These are phyloP conservation scores for Pythium folliculosum DNA, from an alignment of 352 stramenopile genomes.

Conservation along the genomic window DNA sequence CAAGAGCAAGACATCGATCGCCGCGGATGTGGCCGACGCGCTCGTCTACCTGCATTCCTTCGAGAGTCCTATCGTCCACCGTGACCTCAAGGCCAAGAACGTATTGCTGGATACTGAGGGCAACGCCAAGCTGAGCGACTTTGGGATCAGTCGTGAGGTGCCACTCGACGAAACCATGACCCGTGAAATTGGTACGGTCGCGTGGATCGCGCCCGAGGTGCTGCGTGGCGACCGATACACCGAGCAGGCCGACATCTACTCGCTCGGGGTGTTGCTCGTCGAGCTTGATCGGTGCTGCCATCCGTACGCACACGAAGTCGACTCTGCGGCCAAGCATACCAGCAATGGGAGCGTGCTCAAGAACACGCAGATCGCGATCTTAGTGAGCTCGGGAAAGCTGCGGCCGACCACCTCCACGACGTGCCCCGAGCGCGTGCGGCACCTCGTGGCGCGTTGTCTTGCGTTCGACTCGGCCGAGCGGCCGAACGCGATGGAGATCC, in stretches of 20 bases:
- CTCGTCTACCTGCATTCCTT: constrained; percentile 31
- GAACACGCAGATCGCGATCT: constrained; percentile 29
- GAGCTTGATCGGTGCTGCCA: constrained; percentile 29
- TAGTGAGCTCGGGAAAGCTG: constrained; percentile 27
- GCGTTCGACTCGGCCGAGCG: constrained; percentile 13
- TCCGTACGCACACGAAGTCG: constrained; percentile 12
- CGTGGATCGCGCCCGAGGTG: constrained; percentile 35
- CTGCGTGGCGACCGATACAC: constrained; percentile 32
- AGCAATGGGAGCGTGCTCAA: neutral
- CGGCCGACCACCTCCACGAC: constrained; percentile 12
- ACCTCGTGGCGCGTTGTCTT: constrained; percentile 24
- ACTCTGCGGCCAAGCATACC: too few relatives aligned
- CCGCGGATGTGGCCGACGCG: constrained; percentile 22
- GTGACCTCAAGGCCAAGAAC: constrained; percentile 12
- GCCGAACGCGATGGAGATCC: neutral
- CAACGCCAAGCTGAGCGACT: constrained; percentile 26
- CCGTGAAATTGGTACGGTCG: constrained; percentile 26
- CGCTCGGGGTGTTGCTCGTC: constrained; percentile 31
- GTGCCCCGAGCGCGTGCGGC: constrained; percentile 15
- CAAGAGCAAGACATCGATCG: constrained; percentile 15
- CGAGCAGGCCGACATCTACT: constrained; percentile 40
- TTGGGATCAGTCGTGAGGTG: constrained; percentile 23
- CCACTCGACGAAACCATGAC: constrained; percentile 30
- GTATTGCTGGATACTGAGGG: constrained; percentile 10
- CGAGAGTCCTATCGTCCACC: neutral